These are phyloP conservation scores for Yarrowia sp. DNA, from an alignment of 805 yeast genomes.

Conservation along the genomic window DNA sequence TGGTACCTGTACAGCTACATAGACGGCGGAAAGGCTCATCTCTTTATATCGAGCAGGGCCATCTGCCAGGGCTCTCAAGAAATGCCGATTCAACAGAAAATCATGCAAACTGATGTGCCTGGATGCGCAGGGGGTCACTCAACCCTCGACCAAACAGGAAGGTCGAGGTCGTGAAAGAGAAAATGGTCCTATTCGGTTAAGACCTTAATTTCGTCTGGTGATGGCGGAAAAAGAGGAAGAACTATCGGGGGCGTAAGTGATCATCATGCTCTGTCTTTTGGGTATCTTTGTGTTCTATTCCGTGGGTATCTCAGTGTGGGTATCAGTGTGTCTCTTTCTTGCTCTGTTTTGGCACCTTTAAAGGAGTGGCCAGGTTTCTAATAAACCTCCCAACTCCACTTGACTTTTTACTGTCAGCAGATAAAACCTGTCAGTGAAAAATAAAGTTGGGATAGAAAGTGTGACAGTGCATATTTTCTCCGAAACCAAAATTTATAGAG, in stretches of 20 bases:
- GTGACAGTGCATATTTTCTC: conserved; percentile 31
- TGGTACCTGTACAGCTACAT: neutral
- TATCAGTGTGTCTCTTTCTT: too few species aligned
- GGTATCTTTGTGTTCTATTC: too few species aligned
- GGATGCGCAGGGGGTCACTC: conserved; percentile 20
- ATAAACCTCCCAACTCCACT: neutral
- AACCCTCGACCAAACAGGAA: neutral
- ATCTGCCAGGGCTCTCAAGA: neutral
- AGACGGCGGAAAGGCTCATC: neutral
- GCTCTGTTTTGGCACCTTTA: too few species aligned
- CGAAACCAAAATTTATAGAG: conserved; percentile 13
- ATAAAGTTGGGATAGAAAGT: conserved; percentile 5
- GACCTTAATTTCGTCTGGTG: conserved; percentile 17
- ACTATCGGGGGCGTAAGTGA: too few species aligned
- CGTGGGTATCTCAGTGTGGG: neutral
- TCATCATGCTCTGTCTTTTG: too few species aligned
- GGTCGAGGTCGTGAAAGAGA: conserved; percentile 12
- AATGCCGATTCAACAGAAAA: conserved; percentile 3
- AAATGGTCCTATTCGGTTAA: conserved; percentile 18
- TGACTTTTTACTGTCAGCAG: conserved; percentile 1
- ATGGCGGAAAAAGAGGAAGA: neutral
- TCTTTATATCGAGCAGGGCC: conserved; percentile 5
- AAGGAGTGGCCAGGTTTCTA: neutral
- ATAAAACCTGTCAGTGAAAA: neutral
- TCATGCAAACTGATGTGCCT: conserved; percentile 13